These are phyloP conservation scores for Apiospora marii DNA, from an alignment of 2,329 filamentous ascomycete genomes.

Conservation along the genomic window DNA sequence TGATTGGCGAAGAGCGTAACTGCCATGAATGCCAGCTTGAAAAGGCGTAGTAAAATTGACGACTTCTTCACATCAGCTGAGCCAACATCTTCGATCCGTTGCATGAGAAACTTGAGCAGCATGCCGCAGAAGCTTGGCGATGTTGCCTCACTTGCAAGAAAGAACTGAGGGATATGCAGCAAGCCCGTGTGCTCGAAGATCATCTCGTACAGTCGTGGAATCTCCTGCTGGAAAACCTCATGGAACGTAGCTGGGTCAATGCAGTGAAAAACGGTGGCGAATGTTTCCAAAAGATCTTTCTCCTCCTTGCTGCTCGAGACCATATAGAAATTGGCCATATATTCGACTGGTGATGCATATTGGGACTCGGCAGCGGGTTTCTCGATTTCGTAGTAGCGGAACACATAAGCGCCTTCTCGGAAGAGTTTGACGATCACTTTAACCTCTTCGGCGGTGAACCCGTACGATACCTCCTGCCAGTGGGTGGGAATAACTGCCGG, in stretches of 20 bases:
- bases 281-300: slow-evolving; percentile 95
- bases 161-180: slow-evolving; percentile 95
- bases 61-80: slow-evolving; percentile 91
- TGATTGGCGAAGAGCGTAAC: slow-evolving; percentile 94
- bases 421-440: slow-evolving; percentile 97
- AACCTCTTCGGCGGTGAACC: slow-evolving; percentile 97
- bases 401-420: slow-evolving; percentile 93
- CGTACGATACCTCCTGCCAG: slow-evolving; percentile 95
- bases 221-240: slow-evolving; percentile 97
- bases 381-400: slow-evolving; percentile 95
- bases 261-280: slow-evolving; percentile 97
- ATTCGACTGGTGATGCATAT: slow-evolving; percentile 84
- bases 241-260: slow-evolving; percentile 98
- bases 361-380: slow-evolving; percentile 76
- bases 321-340: slow-evolving; percentile 95
- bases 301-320: slow-evolving; percentile 94
- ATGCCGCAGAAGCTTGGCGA: slow-evolving; percentile 98
- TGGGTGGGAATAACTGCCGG: slow-evolving; percentile 81
- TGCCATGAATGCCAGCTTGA: slow-evolving; percentile 99
- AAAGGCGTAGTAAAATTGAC: slow-evolving; percentile 89
- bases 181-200: slow-evolving; percentile 96
- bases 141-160: slow-evolving; percentile 97
- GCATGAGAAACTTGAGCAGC: slow-evolving; percentile 97
- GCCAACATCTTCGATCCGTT: slow-evolving; percentile 92
- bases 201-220: slow-evolving; percentile 95